A percentile compares a stretch with the other conserved stretches of the same genome.
phyloP scores from a whole-genome alignment of 164 flowering plant species.

The Nymphaea colorata region DNA sequence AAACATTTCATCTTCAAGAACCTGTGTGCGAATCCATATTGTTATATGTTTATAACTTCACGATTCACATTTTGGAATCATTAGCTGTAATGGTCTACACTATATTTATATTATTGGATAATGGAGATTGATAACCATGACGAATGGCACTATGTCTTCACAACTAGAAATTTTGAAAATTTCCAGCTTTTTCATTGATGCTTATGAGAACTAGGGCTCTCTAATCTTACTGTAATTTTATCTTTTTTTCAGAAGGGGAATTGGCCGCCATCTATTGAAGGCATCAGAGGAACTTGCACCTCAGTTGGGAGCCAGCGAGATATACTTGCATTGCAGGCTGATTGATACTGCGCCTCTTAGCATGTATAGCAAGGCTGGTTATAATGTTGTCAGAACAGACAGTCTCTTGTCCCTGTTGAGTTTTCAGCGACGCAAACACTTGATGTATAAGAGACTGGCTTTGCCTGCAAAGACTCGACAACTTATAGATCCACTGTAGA shows the following conservation, averaged over 20 bases:
- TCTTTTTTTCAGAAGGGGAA: slow-evolving; percentile 55
- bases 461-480: slow-evolving; percentile 6
- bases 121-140: too few relatives aligned
- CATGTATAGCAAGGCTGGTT: slow-evolving; percentile 87
- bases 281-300: slow-evolving; percentile 79
- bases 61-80: too few relatives aligned
- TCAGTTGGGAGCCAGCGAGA: slow-evolving; percentile 50
- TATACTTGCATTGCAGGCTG: slow-evolving; percentile 85
- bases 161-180: too few relatives aligned
- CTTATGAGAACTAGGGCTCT: too few relatives aligned
- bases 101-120: too few relatives aligned
- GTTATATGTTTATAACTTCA: too few relatives aligned
- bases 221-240: neutral
- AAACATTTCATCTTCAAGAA: too few relatives aligned
- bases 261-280: slow-evolving; percentile 89
- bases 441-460: slow-evolving; percentile 67
- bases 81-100: too few relatives aligned
- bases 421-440: slow-evolving; percentile 82
- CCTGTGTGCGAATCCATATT: too few relatives aligned
- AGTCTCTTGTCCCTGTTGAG: slow-evolving; percentile 46
- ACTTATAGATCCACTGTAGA: too few relatives aligned
- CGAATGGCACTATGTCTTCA: too few relatives aligned
- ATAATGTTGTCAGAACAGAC: slow-evolving; percentile 57
- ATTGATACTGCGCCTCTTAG: slow-evolving; percentile 72
- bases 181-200: too few relatives aligned